Percentiles rank a stretch among this genome's conserved stretches.
Evolutionary conservation across 768 basidiomycete species (phyloP).

Genomic region (Suillus clintonianus): DNA sequence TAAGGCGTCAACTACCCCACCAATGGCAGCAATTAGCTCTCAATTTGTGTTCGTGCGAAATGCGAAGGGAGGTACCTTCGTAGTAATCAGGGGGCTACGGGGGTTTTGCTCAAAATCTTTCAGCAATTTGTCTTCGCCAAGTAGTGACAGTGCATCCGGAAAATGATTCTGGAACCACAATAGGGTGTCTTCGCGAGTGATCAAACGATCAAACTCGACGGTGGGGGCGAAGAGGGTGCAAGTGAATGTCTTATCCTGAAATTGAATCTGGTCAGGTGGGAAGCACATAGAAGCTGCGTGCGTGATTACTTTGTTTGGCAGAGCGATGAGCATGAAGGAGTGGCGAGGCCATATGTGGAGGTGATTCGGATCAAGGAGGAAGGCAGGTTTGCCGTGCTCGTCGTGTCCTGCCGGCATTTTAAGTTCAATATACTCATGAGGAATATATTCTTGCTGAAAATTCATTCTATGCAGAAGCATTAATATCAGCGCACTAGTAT

Average conservation of each 20-base stretch:
- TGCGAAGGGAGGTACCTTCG: conserved; percentile 67
- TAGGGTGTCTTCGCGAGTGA: conserved; percentile 54
- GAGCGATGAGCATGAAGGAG: conserved; percentile 98
- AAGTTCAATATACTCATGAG: conserved; percentile 94
- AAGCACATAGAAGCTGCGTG: conserved; percentile 25
- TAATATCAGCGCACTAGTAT: neutral
- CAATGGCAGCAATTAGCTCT: conserved; percentile 17
- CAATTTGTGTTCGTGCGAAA: conserved; percentile 13
- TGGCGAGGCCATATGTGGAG: conserved; percentile 99
- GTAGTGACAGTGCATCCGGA: conserved; percentile 82
- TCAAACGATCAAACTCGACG: conserved; percentile 68
- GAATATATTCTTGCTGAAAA: conserved; percentile 93
- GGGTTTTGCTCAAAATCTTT: conserved; percentile 84
- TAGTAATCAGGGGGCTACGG: conserved; percentile 85
- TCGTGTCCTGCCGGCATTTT: conserved; percentile 85
- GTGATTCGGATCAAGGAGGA: conserved; percentile 90
- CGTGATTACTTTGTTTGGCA: conserved; percentile 86
- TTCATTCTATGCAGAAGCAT: conserved; percentile 68
- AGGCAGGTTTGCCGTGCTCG: conserved; percentile 61
- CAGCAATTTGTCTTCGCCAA: conserved; percentile 78
- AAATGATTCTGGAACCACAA: conserved; percentile 84
- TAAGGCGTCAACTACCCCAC: conserved; percentile 72
- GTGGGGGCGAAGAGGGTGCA: conserved; percentile 94
- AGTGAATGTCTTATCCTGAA: conserved; percentile 94
- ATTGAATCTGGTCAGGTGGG: conserved; percentile 22